Evolutionary conservation across 495 filamentous ascomycete genomes (phyloP), one percentile per base, ranked within the genome.

Genomic region (Emericellopsis terricola): DNA sequence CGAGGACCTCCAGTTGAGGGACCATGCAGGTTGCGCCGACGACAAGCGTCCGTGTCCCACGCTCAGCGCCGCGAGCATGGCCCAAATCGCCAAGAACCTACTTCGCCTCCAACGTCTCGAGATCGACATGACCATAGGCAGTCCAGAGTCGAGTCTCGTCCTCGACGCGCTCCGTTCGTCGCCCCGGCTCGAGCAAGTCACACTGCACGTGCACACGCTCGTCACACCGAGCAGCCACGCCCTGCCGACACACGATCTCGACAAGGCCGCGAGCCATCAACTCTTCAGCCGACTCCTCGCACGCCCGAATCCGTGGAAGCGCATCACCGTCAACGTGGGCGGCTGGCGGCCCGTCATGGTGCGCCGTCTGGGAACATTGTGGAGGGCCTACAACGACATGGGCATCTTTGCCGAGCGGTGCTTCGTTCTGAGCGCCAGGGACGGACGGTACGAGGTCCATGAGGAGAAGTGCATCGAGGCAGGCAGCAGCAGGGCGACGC

Each of bases 371-470:
- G 33, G 47, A 15, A 30, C 33, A n/a, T 28, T 23, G 3, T 53
- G 50, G 50, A 33, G 38, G 13, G 32, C 30, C 27, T 31, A 28
- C 15, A 42, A 49, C 19, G 23, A 20, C 1, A 33, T 33, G 2
- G 50, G 50, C 7, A 18, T 53, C 0, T 47, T 38, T 26, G 50
- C 50, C 8, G 50, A 53, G 41, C 35, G 47, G 27, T 51, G 50
- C 32, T 53, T 53, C 11, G 23, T 26, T 11, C 6, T 26, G 23
- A 11, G 11, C 23, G 11, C 6, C 6, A 11, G 6, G 6, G 6
- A 11, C 6, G 23, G 23, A 6, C 23, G 11, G 23, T 26, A 26
- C 23, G 11, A 6, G 6, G 23, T 26, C 23, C 23, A 11, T 6
- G 23, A 26, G 11, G 23, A 26, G 23, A 26, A 6, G 23, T 6